Percentiles rank a stretch among this genome's conserved stretches.
Conservation (phyloP, 2,329 filamentous ascomycete genomes). For the Curvularia spicifera region DNA sequence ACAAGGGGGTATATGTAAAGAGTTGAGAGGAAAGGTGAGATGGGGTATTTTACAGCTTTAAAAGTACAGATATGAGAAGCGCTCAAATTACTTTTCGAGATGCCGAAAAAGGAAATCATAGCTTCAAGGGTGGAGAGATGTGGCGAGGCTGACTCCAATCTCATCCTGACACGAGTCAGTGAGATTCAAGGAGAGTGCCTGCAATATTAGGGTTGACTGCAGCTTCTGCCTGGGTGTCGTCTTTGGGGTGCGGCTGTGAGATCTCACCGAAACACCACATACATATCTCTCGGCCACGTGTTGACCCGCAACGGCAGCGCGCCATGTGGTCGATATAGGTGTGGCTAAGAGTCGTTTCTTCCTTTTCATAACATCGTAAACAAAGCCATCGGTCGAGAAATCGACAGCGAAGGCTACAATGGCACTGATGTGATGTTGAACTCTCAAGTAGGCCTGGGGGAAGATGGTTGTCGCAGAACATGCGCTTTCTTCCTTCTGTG, state of each 20-base stretch:
- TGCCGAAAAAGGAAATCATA: neutral
- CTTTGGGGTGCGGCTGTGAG: neutral
- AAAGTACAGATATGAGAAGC: neutral
- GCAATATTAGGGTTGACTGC: neutral
- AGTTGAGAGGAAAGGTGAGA: neutral
- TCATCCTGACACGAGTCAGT: neutral
- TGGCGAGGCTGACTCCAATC: neutral
- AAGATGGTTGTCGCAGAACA: slow-evolving; percentile 16
- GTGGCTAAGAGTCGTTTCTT: slow-evolving; percentile 14
- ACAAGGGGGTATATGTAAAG: slow-evolving; percentile 2
- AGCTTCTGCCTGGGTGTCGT: neutral
- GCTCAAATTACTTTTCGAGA: neutral
- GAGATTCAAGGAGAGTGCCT: neutral
- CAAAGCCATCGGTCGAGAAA: slow-evolving; percentile 35
- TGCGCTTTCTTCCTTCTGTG: slow-evolving; percentile 30
- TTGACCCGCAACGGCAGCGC: slow-evolving; percentile 19
- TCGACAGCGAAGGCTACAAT: slow-evolving; percentile 26
- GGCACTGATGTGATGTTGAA: slow-evolving; percentile 11
- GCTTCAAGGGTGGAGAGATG: neutral
- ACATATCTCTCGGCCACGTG: slow-evolving; percentile 15
- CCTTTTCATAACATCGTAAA: slow-evolving; percentile 27
- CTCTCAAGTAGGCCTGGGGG: neutral
- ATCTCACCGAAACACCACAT: slow-evolving; percentile 29
- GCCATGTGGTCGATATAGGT: slow-evolving; percentile 5
- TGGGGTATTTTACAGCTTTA: slow-evolving; percentile 2